These are phyloP conservation scores for Stentor coeruleus DNA, from an alignment of 73 alveolate species.

Conservation along the genomic window DNA sequence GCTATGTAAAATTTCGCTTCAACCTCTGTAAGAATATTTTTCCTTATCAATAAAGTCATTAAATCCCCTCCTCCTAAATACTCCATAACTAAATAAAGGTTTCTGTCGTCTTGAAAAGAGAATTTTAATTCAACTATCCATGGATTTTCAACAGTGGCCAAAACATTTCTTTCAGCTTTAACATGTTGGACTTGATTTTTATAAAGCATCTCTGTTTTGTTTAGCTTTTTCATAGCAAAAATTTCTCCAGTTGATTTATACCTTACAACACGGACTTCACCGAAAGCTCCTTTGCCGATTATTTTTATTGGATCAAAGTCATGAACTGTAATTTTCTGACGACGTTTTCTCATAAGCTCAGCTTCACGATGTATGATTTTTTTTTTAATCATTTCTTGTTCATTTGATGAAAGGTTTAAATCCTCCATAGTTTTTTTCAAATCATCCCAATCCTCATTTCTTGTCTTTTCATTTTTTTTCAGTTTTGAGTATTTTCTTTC, in stretches of 20 bases:
- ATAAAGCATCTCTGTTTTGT: constrained; percentile 62
- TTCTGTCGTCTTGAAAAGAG: constrained; percentile 45
- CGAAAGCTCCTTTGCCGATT: constrained; percentile 82
- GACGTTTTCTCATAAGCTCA: no score
- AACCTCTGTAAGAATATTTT: constrained; percentile 76
- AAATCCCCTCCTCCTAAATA: constrained; percentile 54
- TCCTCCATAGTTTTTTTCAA: constrained; percentile 41
- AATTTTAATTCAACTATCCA: constrained; percentile 53
- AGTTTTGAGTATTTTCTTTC: constrained; percentile 30
- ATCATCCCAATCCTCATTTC: constrained; percentile 46
- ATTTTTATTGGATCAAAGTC: constrained; percentile 64
- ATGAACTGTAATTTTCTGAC: constrained; percentile 29
- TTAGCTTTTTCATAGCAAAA: constrained; percentile 57
- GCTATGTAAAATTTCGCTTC: constrained; percentile 79
- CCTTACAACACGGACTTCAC: constrained; percentile 70
- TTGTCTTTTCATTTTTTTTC: constrained; percentile 29
- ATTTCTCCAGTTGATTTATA: constrained; percentile 43
- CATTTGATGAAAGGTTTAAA: constrained; percentile 44
- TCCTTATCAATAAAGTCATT: constrained; percentile 80
- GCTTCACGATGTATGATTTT: constrained; percentile 54
- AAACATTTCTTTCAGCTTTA: constrained; percentile 76
- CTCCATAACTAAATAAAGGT: constrained; percentile 56
- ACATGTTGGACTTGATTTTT: constrained; percentile 55
- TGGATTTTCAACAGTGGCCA: constrained; percentile 50
- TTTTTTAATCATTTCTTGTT: constrained; percentile 47